A percentile compares a stretch with the other conserved stretches of the same genome.
These are phyloP conservation scores for Trypanosomatidae sp. DNA, from an alignment of 208 protist genomes.

Conservation along the genomic window DNA sequence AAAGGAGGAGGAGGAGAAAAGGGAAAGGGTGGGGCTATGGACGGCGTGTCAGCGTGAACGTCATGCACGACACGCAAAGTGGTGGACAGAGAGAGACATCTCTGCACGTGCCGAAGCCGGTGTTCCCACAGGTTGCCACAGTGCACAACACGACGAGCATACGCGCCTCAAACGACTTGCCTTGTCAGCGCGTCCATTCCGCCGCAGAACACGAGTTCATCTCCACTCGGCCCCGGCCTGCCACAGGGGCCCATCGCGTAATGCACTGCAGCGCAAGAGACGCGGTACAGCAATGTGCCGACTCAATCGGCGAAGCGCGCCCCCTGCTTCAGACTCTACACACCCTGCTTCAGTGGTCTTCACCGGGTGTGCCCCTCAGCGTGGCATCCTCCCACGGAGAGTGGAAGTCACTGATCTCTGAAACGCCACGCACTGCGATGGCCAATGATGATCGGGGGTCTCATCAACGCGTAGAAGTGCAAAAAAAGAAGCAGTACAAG, in stretches of 20 bases:
- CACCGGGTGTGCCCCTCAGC: too few relatives aligned
- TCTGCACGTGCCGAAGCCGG: neutral
- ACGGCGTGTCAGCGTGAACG: neutral
- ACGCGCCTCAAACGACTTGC: neutral
- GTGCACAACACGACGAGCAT: neutral
- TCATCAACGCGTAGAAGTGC: neutral
- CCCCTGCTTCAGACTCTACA: neutral
- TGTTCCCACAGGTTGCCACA: neutral
- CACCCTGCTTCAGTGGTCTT: neutral
- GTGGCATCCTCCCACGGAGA: neutral
- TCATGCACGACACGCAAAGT: neutral
- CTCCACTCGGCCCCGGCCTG: neutral
- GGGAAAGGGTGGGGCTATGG: neutral
- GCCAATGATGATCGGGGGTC: neutral
- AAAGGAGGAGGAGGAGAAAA: neutral
- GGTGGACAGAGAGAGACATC: neutral
- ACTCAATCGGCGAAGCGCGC: neutral
- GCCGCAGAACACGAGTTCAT: neutral
- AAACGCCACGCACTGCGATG: neutral
- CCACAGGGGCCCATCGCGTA: constrained; percentile 2
- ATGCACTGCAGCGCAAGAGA: neutral
- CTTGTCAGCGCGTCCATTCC: neutral
- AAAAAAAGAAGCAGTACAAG: neutral
- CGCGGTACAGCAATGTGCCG: neutral
- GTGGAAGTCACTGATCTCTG: neutral